These are phyloP conservation scores for Phascolomyces articulosus DNA, from an alignment of 371 early-diverging fungal species.

Conservation along the genomic window DNA sequence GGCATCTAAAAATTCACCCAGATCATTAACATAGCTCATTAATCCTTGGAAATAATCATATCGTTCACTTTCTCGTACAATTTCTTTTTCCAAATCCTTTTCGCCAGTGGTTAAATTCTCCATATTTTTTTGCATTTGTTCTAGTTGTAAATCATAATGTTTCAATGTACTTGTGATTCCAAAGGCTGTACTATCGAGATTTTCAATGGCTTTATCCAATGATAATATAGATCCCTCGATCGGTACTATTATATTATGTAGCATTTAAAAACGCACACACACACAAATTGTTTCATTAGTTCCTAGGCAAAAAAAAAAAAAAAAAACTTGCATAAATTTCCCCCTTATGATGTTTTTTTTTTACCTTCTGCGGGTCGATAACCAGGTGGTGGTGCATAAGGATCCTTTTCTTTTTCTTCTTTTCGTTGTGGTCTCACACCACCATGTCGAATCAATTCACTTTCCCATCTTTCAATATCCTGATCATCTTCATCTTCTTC, in stretches of 20 bases:
- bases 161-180: conserved; percentile 38
- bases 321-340: no score
- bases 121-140: conserved; percentile 48
- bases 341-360: not conserved
- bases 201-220: conserved; percentile 46
- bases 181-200: conserved; percentile 35
- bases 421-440: conserved; percentile 39
- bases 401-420: conserved; percentile 20
- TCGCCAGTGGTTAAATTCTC: conserved; percentile 33
- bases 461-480: conserved; percentile 70
- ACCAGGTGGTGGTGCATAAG: conserved; percentile 26
- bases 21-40: conserved; percentile 59
- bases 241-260: conserved; percentile 51
- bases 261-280: no score
- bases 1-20: conserved; percentile 73
- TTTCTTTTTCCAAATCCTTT: conserved; percentile 46
- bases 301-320: no score
- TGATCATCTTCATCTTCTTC: conserved; percentile 58
- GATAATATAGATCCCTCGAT: conserved; percentile 48
- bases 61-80: conserved; percentile 50
- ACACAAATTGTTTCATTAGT: no score
- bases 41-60: conserved; percentile 73
- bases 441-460: conserved; percentile 68
- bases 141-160: conserved; percentile 50
- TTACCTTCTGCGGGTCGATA: conserved; percentile 46